phyloP scores from a whole-genome alignment of 352 stramenopile genomes.

The Globisporangium parvum region DNA sequence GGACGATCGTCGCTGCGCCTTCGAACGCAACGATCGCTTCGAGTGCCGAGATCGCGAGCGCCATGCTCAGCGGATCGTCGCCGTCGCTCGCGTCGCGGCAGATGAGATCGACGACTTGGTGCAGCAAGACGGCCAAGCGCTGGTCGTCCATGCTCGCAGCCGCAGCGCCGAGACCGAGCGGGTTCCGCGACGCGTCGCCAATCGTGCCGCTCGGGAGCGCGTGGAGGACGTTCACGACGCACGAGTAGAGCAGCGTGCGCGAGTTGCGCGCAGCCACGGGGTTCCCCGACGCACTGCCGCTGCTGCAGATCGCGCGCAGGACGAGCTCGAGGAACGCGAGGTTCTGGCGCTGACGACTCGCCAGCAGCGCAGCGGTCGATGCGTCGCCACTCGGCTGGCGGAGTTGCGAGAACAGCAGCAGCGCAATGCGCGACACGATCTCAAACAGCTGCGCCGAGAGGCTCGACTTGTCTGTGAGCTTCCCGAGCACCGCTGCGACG shows the following conservation, averaged over 20 bases:
- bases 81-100: constrained; percentile 75
- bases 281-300: constrained; percentile 58
- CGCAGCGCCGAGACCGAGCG: constrained; percentile 2
- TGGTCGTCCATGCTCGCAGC: constrained; percentile 1
- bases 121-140: constrained; percentile 27
- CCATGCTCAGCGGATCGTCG: constrained; percentile 75
- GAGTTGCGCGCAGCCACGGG: constrained; percentile 66
- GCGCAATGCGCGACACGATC: constrained; percentile 56
- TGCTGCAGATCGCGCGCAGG: constrained; percentile 55
- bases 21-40: constrained; percentile 63
- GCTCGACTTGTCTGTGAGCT: constrained; percentile 45
- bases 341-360: constrained; percentile 29
- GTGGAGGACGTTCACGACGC: constrained; percentile 64
- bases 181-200: constrained; percentile 6
- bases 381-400: constrained; percentile 15
- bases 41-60: constrained; percentile 62
- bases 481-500: constrained; percentile 48
- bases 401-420: constrained; percentile 57
- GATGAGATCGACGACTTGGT: constrained; percentile 61
- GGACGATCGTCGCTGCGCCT: constrained; percentile 35
- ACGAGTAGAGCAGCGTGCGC: constrained; percentile 72
- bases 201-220: constrained; percentile 19
- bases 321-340: constrained; percentile 53
- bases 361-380: constrained; percentile 7
- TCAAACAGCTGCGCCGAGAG: constrained; percentile 71